Conservation (phyloP, 2,329 filamentous ascomycete species). For the Alternaria hordeiaustralica region DNA sequence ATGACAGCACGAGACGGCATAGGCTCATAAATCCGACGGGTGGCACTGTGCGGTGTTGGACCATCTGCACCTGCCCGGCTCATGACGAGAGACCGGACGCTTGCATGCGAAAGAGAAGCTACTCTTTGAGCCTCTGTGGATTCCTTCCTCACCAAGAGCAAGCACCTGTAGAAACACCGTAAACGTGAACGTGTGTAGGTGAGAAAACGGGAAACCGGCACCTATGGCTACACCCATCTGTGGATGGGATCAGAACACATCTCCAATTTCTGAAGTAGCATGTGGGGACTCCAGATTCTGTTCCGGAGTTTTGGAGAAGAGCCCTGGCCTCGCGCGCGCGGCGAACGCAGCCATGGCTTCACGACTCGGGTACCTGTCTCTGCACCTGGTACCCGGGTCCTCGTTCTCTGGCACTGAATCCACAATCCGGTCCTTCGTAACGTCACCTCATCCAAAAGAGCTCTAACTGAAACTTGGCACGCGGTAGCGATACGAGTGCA, state of each 20-base stretch:
- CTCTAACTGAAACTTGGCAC: background rate
- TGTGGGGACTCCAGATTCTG: background rate
- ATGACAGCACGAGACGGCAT: background rate
- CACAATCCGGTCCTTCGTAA: conserved; percentile 2
- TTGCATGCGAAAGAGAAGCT: background rate
- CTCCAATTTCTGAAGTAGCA: background rate
- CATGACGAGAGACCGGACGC: background rate
- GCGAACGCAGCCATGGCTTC: background rate
- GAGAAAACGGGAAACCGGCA: background rate
- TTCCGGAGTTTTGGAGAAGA: background rate
- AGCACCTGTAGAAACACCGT: background rate
- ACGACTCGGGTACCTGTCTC: background rate
- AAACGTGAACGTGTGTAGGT: background rate
- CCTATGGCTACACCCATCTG: background rate
- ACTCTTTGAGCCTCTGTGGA: background rate
- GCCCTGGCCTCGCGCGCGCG: background rate
- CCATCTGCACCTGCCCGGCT: background rate
- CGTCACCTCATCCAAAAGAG: background rate
- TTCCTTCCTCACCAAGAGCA: background rate
- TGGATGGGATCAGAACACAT: background rate
- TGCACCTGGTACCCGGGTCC: conserved; percentile 2
- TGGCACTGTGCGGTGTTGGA: background rate
- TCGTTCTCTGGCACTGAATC: background rate
- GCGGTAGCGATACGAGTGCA: conserved; percentile 7
- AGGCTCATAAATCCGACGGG: background rate